phyloP scores from a whole-genome alignment of 2,329 filamentous ascomycete genomes.

The Incumbomyces delicatus region DNA sequence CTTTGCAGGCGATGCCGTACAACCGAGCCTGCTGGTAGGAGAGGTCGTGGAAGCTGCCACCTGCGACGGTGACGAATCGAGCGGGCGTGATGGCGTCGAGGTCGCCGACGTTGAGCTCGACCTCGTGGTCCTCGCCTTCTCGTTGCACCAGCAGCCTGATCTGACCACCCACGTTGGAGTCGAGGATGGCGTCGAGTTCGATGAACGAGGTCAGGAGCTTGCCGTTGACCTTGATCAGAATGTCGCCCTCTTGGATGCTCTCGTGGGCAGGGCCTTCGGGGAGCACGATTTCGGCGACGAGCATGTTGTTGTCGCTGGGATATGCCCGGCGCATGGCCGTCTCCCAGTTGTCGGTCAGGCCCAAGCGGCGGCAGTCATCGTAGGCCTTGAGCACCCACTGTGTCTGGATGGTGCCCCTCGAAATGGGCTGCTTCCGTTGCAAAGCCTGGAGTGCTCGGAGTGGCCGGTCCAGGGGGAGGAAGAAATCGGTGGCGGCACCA shows the following conservation, averaged over 20 bases:
- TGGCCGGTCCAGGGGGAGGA: slow-evolving; percentile 85
- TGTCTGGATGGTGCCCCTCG: slow-evolving; percentile 93
- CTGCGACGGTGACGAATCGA: slow-evolving; percentile 87
- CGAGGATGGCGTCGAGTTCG: slow-evolving; percentile 79
- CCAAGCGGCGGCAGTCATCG: slow-evolving; percentile 86
- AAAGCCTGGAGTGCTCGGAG: slow-evolving; percentile 79
- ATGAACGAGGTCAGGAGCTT: slow-evolving; percentile 91
- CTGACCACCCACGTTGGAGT: slow-evolving; percentile 71
- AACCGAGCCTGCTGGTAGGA: slow-evolving; percentile 97
- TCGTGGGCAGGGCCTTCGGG: slow-evolving; percentile 78
- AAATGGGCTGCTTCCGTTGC: slow-evolving; percentile 62
- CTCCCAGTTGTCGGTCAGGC: slow-evolving; percentile 77
- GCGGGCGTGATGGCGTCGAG: slow-evolving; percentile 92
- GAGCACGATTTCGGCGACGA: slow-evolving; percentile 90
- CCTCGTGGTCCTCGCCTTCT: slow-evolving; percentile 76
- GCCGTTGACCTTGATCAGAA: slow-evolving; percentile 85
- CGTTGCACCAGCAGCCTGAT: slow-evolving; percentile 77
- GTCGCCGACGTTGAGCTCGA: slow-evolving; percentile 77
- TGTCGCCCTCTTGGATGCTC: slow-evolving; percentile 88
- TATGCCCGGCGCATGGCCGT: slow-evolving; percentile 71
- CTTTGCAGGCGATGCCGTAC: slow-evolving; percentile 83
- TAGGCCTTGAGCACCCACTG: slow-evolving; percentile 97
- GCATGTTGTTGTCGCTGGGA: slow-evolving; percentile 90
- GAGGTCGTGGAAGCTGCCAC: slow-evolving; percentile 87
- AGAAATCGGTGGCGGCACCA: slow-evolving; percentile 94